Conservation (phyloP, 1,139 yeast genomes). For the Kazachstania sp. region DNA sequence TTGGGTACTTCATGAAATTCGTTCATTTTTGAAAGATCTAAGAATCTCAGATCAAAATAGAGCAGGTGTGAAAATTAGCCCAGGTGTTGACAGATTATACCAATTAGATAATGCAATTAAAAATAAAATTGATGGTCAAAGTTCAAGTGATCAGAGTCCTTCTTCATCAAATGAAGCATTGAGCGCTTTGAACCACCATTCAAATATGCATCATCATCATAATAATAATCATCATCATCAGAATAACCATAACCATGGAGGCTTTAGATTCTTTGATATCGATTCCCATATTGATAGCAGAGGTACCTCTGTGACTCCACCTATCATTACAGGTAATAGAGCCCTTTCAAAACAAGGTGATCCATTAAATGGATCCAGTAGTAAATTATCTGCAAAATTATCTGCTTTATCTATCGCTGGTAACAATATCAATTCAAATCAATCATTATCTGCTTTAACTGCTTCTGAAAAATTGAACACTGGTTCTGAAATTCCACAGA, state of each 20-base stretch:
- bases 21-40: slow-evolving; percentile 37
- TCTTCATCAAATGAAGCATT: neutral
- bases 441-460: slow-evolving; percentile 20
- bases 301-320: slow-evolving; percentile 18
- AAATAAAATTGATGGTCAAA: neutral
- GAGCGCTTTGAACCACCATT: neutral
- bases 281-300: slow-evolving; percentile 38
- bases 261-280: slow-evolving; percentile 69
- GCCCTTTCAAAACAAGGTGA: slow-evolving; percentile 1
- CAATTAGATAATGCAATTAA: slow-evolving; percentile 27
- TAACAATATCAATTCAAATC: slow-evolving; percentile 12
- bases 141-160: neutral
- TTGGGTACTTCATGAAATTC: slow-evolving; percentile 50
- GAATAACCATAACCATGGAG: slow-evolving; percentile 35
- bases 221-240: slow-evolving; percentile 13
- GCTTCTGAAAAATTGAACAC: slow-evolving; percentile 25
- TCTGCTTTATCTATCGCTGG: slow-evolving; percentile 13
- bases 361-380: slow-evolving; percentile 3
- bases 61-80: slow-evolving; percentile 30
- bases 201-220: slow-evolving; percentile 5
- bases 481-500: slow-evolving; percentile 21
- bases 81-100: slow-evolving; percentile 30
- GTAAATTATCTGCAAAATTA: slow-evolving; percentile 15
- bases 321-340: slow-evolving; percentile 9
- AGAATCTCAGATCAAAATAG: slow-evolving; percentile 32